A percentile compares a stretch with the other conserved stretches of the same genome.
These are phyloP conservation scores for Chytriomyces sp. DNA, from an alignment of 192 early-diverging fungal genomes.

Conservation along the genomic window DNA sequence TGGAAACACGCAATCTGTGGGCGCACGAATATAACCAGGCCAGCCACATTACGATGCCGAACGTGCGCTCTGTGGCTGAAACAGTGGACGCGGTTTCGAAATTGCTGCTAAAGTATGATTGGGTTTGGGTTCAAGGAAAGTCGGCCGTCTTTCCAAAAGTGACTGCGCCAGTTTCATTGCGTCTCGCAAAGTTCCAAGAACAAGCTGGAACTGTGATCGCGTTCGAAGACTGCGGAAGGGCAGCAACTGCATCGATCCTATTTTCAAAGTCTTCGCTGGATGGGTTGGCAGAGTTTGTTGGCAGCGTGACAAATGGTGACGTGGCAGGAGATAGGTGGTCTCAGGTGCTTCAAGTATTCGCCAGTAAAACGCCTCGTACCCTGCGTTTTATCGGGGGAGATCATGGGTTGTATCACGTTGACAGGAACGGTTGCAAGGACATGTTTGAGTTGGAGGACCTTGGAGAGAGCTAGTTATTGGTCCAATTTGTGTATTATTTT, in stretches of 20 bases:
- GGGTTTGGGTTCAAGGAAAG: background rate
- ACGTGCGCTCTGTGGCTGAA: background rate
- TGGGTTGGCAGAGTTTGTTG: too few relatives aligned
- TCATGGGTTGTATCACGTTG: too few relatives aligned
- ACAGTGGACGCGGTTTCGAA: background rate
- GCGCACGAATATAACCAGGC: background rate
- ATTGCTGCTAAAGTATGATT: background rate
- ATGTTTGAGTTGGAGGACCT: too few relatives aligned
- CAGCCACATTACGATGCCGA: background rate
- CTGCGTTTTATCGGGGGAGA: too few relatives aligned
- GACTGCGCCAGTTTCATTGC: background rate
- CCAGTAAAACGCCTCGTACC: too few relatives aligned
- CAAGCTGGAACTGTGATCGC: background rate
- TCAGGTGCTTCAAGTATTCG: too few relatives aligned
- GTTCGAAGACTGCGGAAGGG: background rate
- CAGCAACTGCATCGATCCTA: background rate
- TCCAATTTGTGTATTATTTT: too few relatives aligned
- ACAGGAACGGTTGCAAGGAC: too few relatives aligned
- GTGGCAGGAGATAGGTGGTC: too few relatives aligned
- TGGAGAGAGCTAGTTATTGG: too few relatives aligned
- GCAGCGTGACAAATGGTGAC: too few relatives aligned
- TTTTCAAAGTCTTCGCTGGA: background rate
- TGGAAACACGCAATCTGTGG: background rate
- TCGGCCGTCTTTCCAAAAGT: background rate
- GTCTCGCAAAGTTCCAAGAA: background rate